These are phyloP conservation scores for Basidiobolus meristosporus DNA, from an alignment of 371 early-diverging fungal genomes.

Conservation along the genomic window DNA sequence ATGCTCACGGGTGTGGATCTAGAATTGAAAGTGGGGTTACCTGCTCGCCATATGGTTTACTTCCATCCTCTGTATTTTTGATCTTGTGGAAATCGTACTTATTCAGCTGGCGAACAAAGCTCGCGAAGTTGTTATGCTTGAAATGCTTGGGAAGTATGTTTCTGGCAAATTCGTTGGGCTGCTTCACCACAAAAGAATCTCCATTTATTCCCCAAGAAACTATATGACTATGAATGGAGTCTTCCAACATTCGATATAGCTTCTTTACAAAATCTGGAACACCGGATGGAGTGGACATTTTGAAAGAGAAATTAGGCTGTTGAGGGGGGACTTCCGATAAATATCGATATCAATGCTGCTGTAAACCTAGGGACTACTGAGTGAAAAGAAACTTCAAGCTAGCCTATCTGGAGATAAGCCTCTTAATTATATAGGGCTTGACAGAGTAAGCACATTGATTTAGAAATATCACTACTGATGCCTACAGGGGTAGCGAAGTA, in stretches of 20 bases:
- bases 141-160: constrained; percentile 61
- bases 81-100: constrained; percentile 93
- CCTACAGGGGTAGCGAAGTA: no score
- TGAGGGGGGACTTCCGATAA: no score
- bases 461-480: no score
- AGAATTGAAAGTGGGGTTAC: constrained; percentile 8
- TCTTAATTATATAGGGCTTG: no score
- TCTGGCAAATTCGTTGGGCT: constrained; percentile 56
- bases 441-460: no score
- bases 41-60: constrained; percentile 35
- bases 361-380: no score
- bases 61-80: constrained; percentile 28
- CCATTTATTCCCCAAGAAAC: constrained; percentile 68
- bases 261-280: no score
- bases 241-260: constrained; percentile 74
- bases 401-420: no score
- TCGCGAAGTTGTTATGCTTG: constrained; percentile 69
- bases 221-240: constrained; percentile 47
- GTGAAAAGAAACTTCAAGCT: no score
- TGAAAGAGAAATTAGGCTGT: no score
- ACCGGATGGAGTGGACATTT: no score
- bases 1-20: neutral
- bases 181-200: constrained; percentile 71
- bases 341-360: no score
- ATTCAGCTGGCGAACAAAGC: constrained; percentile 89